Conservation (phyloP, 257 asterid species). For the Solanum microdontum region DNA sequence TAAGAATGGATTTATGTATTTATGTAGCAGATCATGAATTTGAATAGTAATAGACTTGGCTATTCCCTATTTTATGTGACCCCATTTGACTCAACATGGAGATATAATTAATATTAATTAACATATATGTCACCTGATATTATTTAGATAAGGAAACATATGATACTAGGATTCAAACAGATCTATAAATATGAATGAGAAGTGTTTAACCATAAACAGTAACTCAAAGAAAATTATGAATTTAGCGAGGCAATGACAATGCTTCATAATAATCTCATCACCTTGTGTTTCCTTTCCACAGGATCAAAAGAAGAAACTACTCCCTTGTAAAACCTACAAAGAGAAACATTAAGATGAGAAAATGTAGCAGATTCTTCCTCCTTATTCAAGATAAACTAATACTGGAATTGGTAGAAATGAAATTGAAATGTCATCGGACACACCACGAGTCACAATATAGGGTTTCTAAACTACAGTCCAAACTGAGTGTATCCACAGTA, state of each 20-base stretch:
- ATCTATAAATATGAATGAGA: background rate
- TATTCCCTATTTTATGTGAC: background rate
- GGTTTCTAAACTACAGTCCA: background rate
- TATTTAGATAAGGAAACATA: background rate
- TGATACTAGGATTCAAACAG: background rate
- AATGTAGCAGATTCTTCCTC: background rate
- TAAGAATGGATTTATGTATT: background rate
- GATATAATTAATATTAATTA: background rate
- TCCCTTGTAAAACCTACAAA: conserved; percentile 47
- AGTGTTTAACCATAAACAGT: background rate
- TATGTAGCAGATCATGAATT: background rate
- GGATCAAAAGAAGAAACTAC: conserved; percentile 31
- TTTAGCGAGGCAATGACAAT: background rate
- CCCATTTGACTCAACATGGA: background rate
- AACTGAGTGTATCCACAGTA: background rate
- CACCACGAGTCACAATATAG: background rate
- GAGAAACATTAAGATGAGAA: conserved; percentile 11
- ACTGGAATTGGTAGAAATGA: too few relatives aligned
- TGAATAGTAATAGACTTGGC: background rate
- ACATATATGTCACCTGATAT: background rate
- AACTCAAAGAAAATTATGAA: background rate
- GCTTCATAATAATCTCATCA: conserved; percentile 1
- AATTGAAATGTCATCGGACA: background rate
- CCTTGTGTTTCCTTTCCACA: conserved; percentile 36
- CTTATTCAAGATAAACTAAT: too few relatives aligned